Conservation (phyloP, 305 asterid genomes). For the Lippia alba region DNA sequence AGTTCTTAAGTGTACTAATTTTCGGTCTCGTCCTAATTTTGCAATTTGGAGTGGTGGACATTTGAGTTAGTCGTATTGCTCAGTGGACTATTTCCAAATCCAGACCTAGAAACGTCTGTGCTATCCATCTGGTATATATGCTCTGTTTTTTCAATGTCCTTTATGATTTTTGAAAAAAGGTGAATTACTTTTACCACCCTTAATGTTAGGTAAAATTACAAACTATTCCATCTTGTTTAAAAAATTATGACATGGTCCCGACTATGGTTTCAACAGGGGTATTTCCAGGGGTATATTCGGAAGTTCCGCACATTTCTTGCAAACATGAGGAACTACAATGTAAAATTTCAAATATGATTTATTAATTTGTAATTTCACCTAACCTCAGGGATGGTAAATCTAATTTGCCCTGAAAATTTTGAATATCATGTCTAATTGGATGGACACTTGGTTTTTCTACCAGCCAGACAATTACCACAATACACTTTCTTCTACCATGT, state of each 20-base stretch:
- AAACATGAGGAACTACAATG: no score
- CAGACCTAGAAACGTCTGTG: slow-evolving; percentile 53
- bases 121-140: slow-evolving; percentile 50
- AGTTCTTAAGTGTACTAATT: background rate
- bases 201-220: no score
- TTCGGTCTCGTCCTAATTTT: background rate
- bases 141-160: background rate
- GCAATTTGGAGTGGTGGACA: slow-evolving; percentile 73
- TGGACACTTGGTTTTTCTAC: slow-evolving; percentile 13
- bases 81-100: slow-evolving; percentile 57
- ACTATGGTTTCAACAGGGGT: no score
- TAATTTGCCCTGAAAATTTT: no score
- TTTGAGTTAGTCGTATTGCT: slow-evolving; percentile 55
- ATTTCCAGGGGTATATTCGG: no score
- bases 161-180: background rate
- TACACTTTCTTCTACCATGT: slow-evolving; percentile 50
- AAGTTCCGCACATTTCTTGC: no score
- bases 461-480: slow-evolving; percentile 47
- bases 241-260: no score
- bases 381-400: no score
- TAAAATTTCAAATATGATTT: no score
- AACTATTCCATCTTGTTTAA: no score
- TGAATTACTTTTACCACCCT: no score
- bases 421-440: background rate
- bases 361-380: no score